Evolutionary conservation across 1,284 basidiomycete genomes (phyloP).

Genomic region (Gomphus bonarii): DNA sequence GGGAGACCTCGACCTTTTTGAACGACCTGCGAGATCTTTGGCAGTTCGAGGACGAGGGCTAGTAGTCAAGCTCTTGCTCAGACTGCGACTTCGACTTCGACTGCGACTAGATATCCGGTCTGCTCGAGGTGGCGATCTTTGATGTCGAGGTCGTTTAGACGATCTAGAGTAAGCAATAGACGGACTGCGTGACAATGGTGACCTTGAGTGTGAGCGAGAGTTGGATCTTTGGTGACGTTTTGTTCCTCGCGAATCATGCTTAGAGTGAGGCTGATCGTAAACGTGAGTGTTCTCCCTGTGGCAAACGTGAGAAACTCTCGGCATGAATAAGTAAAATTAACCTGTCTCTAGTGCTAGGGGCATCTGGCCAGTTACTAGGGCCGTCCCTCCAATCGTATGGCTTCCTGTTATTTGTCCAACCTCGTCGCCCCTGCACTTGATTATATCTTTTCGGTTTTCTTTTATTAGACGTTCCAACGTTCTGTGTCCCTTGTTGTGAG

Average conservation of each 20-base stretch:
- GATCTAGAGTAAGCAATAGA: constrained; percentile 61
- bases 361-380: constrained; percentile 8
- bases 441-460: constrained; percentile 23
- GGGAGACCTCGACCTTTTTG: constrained; percentile 5
- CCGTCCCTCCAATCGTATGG: constrained; percentile 8
- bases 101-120: constrained; percentile 9
- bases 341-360: not conserved
- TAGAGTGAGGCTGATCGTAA: constrained; percentile 21
- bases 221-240: constrained; percentile 22
- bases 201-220: constrained; percentile 38
- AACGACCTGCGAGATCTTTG: constrained; percentile 16
- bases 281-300: constrained; percentile 25
- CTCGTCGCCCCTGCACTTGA: constrained; percentile 53
- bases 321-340: not conserved
- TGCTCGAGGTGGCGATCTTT: constrained; percentile 30
- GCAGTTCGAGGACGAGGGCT: constrained; percentile 31
- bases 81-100: constrained; percentile 26
- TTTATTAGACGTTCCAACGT: constrained; percentile 24
- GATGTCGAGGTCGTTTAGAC: constrained; percentile 42
- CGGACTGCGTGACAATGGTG: constrained; percentile 49
- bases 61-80: constrained; percentile 16
- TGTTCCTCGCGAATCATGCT: constrained; percentile 9
- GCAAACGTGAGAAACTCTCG: not conserved
- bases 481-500: constrained; percentile 12
- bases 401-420: constrained; percentile 19